These are phyloP conservation scores for Artemisia argyi DNA, from an alignment of 129 eudicot species.

Conservation along the genomic window DNA sequence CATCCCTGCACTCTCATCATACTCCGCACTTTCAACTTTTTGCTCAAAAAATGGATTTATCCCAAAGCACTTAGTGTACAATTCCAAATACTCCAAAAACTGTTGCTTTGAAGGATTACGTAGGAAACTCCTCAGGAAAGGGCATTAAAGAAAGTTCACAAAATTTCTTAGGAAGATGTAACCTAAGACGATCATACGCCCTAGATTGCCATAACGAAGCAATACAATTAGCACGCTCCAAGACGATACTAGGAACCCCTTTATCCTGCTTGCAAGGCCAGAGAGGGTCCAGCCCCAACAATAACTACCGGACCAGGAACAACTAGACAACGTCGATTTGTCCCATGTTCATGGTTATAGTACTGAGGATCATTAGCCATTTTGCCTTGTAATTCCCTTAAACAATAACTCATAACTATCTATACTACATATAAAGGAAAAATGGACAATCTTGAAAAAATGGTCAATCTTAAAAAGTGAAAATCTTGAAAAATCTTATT, in stretches of 20 bases:
- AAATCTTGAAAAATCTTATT: too few relatives aligned
- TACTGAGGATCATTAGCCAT: slow-evolving; percentile 49
- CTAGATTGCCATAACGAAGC: slow-evolving; percentile 89
- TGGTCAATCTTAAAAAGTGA: too few relatives aligned
- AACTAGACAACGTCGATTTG: slow-evolving; percentile 25
- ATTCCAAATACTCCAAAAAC: slow-evolving; percentile 66
- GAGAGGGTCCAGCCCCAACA: slow-evolving; percentile 93
- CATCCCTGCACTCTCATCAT: slow-evolving; percentile 53
- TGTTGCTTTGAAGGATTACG: slow-evolving; percentile 79
- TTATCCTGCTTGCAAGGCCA: slow-evolving; percentile 62
- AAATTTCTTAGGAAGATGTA: slow-evolving; percentile 83
- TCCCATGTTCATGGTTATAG: not conserved
- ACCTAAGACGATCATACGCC: slow-evolving; percentile 75
- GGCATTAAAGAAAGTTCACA: slow-evolving; percentile 96
- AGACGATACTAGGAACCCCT: slow-evolving; percentile 55
- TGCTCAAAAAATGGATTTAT: slow-evolving; percentile 66
- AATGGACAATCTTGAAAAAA: too few relatives aligned
- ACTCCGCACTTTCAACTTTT: slow-evolving; percentile 62
- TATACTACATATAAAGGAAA: too few relatives aligned
- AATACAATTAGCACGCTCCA: slow-evolving; percentile 75
- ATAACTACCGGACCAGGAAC: too few relatives aligned
- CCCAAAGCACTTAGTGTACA: slow-evolving; percentile 55
- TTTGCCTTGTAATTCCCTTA: slow-evolving; percentile 70
- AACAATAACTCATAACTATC: slow-evolving; percentile 19
- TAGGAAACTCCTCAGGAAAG: slow-evolving; percentile 65